Evolutionary conservation across 2,329 filamentous ascomycete species (phyloP).

Genomic region (Leptosphaerulina australis): DNA sequence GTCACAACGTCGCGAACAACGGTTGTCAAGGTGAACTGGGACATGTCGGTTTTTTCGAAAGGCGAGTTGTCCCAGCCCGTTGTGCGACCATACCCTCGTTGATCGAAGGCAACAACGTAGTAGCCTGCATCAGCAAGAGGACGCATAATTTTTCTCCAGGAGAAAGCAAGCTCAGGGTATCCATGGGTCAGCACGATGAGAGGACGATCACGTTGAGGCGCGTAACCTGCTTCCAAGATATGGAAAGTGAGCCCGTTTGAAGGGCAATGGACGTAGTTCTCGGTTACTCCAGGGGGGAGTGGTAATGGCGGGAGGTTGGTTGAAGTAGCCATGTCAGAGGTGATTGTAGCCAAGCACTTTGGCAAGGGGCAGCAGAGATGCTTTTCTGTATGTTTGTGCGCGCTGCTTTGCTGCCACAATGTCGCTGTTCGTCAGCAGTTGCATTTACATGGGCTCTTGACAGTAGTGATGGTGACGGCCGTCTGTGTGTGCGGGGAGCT

Average conservation of each 20-base stretch:
- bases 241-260: conserved; percentile 66
- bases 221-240: conserved; percentile 61
- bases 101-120: conserved; percentile 70
- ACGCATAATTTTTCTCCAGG: conserved; percentile 69
- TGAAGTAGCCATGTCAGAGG: not conserved
- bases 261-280: conserved; percentile 62
- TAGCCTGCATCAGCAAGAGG: conserved; percentile 65
- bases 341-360: not conserved
- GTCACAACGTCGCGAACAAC: conserved; percentile 67
- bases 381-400: not conserved
- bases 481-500: conserved; percentile 7
- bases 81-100: conserved; percentile 71
- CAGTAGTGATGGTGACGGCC: not conserved
- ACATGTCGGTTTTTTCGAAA: conserved; percentile 61
- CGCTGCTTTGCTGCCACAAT: not conserved
- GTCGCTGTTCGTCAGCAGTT: not conserved
- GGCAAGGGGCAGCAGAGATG: not conserved
- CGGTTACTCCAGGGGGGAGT: conserved; percentile 62
- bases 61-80: conserved; percentile 62
- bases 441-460: too few species aligned
- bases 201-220: conserved; percentile 51
- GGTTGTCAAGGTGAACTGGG: conserved; percentile 62
- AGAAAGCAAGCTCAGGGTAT: conserved; percentile 72
- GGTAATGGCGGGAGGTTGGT: conserved; percentile 52
- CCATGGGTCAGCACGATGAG: conserved; percentile 69